Conservation (phyloP, 495 filamentous ascomycete genomes). For the Penicillium crystallinum region DNA sequence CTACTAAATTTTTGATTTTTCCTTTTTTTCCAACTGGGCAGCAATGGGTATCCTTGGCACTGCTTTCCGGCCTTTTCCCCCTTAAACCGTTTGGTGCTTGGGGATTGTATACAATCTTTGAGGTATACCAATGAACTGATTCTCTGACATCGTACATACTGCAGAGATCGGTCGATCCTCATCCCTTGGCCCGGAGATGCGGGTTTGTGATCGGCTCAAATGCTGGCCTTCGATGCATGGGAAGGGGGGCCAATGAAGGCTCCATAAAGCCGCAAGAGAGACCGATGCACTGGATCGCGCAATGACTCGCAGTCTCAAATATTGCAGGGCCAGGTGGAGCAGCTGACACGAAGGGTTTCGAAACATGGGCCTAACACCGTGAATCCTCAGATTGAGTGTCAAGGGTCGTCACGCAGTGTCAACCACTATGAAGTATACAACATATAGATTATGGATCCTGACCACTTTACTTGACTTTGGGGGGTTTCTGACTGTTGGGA, state of each 20-base stretch:
- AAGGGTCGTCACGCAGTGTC: not conserved
- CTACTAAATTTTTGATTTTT: not conserved
- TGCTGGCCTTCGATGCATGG: conserved; percentile 23
- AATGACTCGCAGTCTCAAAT: conserved; percentile 23
- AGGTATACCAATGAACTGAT: not conserved
- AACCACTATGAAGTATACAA: not conserved
- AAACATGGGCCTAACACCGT: conserved; percentile 6
- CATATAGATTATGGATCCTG: not conserved
- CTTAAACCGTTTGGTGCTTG: not conserved
- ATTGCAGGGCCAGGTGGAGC: conserved; percentile 26
- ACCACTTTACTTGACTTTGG: not conserved
- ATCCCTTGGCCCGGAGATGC: conserved; percentile 14
- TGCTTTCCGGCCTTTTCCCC: not conserved
- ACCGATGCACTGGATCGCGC: conserved; percentile 12
- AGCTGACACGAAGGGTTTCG: not conserved
- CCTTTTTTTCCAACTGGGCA: not conserved
- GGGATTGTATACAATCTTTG: too few relatives aligned
- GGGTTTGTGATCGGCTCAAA: conserved; percentile 23
- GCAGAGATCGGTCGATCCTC: conserved; percentile 13
- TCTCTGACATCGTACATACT: not conserved
- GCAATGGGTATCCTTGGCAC: not conserved
- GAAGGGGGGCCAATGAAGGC: conserved; percentile 12
- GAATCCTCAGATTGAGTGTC: not conserved
- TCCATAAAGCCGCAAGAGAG: not conserved
- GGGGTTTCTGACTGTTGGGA: not conserved